Base-by-base conservation (phyloP, 176 grass and related monocot species). In the Cymbopogon citratus region DNA sequence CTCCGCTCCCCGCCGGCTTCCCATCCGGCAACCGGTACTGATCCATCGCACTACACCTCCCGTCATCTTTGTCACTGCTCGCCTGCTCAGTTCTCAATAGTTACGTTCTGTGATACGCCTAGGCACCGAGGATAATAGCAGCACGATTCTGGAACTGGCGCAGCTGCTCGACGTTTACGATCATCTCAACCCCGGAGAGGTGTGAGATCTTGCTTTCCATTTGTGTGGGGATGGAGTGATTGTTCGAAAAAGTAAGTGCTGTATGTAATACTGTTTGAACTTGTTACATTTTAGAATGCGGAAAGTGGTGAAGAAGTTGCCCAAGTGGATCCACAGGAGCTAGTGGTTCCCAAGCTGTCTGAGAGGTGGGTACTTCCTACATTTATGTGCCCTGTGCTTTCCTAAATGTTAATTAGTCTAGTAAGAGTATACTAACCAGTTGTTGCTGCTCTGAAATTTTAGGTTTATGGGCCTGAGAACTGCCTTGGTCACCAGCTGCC, bases 401-500 rank as follows among this genome's bases (percentile, higher is more conserved):
- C 4, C 16, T 84, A 23, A 51, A 11, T 66, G n/a, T 19, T 54
- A 82, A 38, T 40, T 26, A 59, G 43, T 52, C 24, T 15, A 62
- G 38, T 56, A 7, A 28, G 2, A 71, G 24, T 35, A 24, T 35
- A 24, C 49, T 86, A 68, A 82, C 33, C 28, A 9, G 57, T 60
- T 80, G 15, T 56, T 5, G 6, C 21, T 46, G 3, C 9, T 21
- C 29, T 77, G 26, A 21, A 87, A 75, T 79, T 85, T 71, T 85
- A 99, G 96, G 74, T 99, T 93, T 63, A 91, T 95, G 96, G 89
- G 92, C 12, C 35, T 95, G 40, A 93, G 80, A 88, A 86, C 91
- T 75, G 96, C 85, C n/a, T 87, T 95, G 76, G 80, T 87, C 59
- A 93, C 90, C 54, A 91, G 48, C 73, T 93, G 89, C 31, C 70